Evolutionary conservation across 192 early-diverging fungal genomes (phyloP).

Genomic region (Gaertneriomyces semiglobifer): DNA sequence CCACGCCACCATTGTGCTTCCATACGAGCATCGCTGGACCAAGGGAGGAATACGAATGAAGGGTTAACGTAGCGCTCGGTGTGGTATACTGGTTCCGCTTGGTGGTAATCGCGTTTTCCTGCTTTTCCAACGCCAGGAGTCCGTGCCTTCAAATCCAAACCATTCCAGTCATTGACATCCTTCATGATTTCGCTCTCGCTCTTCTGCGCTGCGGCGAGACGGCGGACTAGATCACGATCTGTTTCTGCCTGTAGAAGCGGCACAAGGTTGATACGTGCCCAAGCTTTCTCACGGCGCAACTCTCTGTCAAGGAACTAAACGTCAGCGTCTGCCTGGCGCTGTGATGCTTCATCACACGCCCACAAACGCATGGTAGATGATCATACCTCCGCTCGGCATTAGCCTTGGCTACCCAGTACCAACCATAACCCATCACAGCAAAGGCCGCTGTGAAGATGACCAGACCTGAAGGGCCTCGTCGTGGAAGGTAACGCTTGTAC

Average conservation of each 20-base stretch:
- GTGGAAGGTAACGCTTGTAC: slow-evolving; percentile 85
- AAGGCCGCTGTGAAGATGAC: slow-evolving; percentile 72
- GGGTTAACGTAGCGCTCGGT: slow-evolving; percentile 74
- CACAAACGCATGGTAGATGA: not conserved
- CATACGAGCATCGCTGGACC: slow-evolving; percentile 28
- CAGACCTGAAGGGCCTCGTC: slow-evolving; percentile 82
- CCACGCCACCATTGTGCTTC: slow-evolving; percentile 54
- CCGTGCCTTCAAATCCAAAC: slow-evolving; percentile 45
- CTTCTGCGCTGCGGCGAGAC: slow-evolving; percentile 64
- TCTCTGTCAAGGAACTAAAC: slow-evolving; percentile 55
- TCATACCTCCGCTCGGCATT: slow-evolving; percentile 65
- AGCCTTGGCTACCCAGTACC: slow-evolving; percentile 62
- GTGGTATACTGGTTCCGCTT: slow-evolving; percentile 85
- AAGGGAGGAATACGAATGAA: slow-evolving; percentile 62
- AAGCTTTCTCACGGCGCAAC: slow-evolving; percentile 83
- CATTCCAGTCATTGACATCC: slow-evolving; percentile 52
- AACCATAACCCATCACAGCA: slow-evolving; percentile 76
- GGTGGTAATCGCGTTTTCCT: slow-evolving; percentile 61
- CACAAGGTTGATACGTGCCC: slow-evolving; percentile 86
- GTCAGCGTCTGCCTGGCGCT: not conserved
- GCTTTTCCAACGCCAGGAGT: slow-evolving; percentile 40
- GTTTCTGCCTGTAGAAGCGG: slow-evolving; percentile 89
- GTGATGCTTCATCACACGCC: not conserved
- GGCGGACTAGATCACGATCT: slow-evolving; percentile 84
- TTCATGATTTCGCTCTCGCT: slow-evolving; percentile 86